Evolutionary conservation across 2,329 filamentous ascomycete genomes (phyloP).

Genomic region (Trichophyton simii): DNA sequence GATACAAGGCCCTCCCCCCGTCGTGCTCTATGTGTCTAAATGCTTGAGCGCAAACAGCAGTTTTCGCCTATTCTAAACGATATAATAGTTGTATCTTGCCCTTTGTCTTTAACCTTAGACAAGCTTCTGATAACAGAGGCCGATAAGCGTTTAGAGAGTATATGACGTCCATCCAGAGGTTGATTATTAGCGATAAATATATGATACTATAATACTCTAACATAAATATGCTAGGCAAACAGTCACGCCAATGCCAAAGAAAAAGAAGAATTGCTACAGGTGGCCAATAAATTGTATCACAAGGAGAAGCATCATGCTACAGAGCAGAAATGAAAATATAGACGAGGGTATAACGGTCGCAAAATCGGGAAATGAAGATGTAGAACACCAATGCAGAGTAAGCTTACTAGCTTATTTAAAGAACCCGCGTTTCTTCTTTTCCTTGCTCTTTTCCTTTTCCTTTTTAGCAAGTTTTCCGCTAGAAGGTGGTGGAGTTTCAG

Average conservation of each 20-base stretch:
- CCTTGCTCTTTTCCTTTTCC: constrained; percentile 40
- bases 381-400: background rate
- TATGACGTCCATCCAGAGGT: background rate
- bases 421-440: constrained; percentile 46
- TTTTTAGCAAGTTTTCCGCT: constrained; percentile 14
- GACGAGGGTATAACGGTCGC: background rate
- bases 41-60: no score
- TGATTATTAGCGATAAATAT: background rate
- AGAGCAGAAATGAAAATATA: background rate
- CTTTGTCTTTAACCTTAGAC: no score
- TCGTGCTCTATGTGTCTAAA: no score
- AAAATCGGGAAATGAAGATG: background rate
- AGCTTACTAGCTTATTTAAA: constrained; percentile 8
- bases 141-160: background rate
- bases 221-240: background rate
- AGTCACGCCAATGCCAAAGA: constrained; percentile 2
- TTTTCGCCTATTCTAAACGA: background rate
- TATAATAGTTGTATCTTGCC: background rate
- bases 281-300: background rate
- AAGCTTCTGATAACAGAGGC: no score
- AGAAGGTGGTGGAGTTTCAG: background rate
- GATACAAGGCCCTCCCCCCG: no score
- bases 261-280: background rate
- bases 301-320: background rate
- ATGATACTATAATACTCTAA: background rate